Base-by-base conservation (phyloP, 176 grass and related monocot genomes). In the Poa annua region DNA sequence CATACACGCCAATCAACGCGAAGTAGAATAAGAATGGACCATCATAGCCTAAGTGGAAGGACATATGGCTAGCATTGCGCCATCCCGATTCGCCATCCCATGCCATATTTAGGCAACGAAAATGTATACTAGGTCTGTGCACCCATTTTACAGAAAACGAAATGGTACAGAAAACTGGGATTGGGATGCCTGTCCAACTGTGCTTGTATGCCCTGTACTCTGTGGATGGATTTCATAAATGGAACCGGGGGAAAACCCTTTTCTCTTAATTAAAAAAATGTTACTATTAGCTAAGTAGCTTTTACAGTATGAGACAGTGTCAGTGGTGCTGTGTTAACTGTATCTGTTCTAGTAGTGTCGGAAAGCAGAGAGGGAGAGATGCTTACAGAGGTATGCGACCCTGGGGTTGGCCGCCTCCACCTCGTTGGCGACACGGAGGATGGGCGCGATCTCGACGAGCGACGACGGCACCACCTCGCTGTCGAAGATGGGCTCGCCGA, bases 381-480 rank as follows among this genome's bases (percentile, higher is more conserved):
- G 48, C 96, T 91, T 80, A 98, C 96, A 98, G 55, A 98, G 96
- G 69, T 98, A 98, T 1, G 96, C 96, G 24, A 98, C 92, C 2
- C 96, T 82, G 2, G 87, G 85, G 14, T 93, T 91, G 17, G 75
- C 3, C 7, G 74, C 34, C 80, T 98, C 96, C 10, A 98, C 91
- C 80, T 90, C 91, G 71, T 98, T 98, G 17, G 96, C 96, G 16
- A 98, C 96, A 77, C 96, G 96, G 33, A 98, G 96, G 76, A 98
- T 98, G 13, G 87, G 96, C 1, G 90, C 92, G 65, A 98, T 87
- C 2, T 95, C 96, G 21, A 85, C 92, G 1, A 98, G 90, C 15
- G 96, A 93, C 6, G 96, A 98, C 2, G 96, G 96, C 70, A 98
- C 96, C 68, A 98, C 81, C 79, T 98, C 96, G 19, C 96, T 98